A percentile compares a stretch with the other conserved stretches of the same genome.
Conservation (phyloP, 352 stramenopile species). For the Elongisporangium anandrum region DNA sequence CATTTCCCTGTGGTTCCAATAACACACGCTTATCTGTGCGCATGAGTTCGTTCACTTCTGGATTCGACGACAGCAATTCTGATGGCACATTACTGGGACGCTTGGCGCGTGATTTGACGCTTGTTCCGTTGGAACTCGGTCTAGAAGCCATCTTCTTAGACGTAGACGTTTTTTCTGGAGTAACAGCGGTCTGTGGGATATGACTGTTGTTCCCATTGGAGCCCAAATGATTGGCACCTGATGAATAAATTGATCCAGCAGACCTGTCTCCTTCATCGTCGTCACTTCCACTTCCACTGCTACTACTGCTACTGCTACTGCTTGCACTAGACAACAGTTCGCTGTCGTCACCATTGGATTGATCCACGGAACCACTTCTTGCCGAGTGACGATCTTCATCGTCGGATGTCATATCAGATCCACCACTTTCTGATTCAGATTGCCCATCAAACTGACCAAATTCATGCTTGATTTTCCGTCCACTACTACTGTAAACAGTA, state of each 20-base stretch:
- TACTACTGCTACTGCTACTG: constrained; percentile 51
- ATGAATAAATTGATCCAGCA: not conserved
- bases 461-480: constrained; percentile 10
- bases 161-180: not conserved
- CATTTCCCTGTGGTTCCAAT: constrained; percentile 39
- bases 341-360: constrained; percentile 29
- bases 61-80: constrained; percentile 16
- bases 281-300: constrained; percentile 57
- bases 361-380: constrained; percentile 22
- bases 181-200: not conserved
- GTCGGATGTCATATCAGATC: constrained; percentile 43
- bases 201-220: not conserved
- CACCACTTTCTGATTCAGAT: constrained; percentile 51
- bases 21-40: constrained; percentile 51
- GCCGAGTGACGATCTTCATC: constrained; percentile 41
- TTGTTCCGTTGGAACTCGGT: not conserved
- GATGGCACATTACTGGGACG: constrained; percentile 8
- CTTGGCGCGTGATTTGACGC: not conserved
- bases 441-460: constrained; percentile 47
- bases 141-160: not conserved
- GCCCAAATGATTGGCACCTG: not conserved
- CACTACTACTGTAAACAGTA: constrained; percentile 19
- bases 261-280: constrained; percentile 12
- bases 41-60: constrained; percentile 73
- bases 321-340: constrained; percentile 34